These are phyloP conservation scores for Tolypocladium amazonense DNA, from an alignment of 2,329 filamentous ascomycete genomes.

Conservation along the genomic window DNA sequence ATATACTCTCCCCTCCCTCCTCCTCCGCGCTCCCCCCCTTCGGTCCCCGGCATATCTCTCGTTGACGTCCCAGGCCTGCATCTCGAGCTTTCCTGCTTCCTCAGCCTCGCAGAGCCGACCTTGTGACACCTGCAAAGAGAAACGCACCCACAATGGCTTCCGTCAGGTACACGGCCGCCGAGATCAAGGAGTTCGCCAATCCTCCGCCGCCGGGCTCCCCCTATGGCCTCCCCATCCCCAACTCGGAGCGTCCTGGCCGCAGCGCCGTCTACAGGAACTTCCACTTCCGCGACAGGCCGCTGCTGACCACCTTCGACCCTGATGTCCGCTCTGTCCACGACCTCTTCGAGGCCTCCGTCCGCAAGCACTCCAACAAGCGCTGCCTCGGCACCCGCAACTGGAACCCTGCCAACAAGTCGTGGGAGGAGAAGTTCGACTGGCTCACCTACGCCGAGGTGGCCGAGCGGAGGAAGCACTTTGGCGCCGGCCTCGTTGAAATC, in stretches of 20 bases:
- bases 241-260: conserved; percentile 61
- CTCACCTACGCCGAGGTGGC: conserved; percentile 72
- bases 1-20: background rate
- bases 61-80: background rate
- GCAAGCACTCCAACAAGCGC: conserved; percentile 51
- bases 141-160: conserved; percentile 17
- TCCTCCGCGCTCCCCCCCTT: background rate
- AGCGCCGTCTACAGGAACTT: conserved; percentile 76
- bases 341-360: conserved; percentile 60
- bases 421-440: conserved; percentile 69
- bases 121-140: background rate
- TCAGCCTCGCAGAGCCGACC: background rate
- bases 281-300: conserved; percentile 58
- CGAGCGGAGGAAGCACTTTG: conserved; percentile 70
- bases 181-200: conserved; percentile 42
- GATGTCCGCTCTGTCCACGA: conserved; percentile 65
- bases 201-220: conserved; percentile 65
- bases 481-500: conserved; percentile 74
- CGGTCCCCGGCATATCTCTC: background rate
- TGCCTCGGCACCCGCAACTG: conserved; percentile 77
- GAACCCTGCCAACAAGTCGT: conserved; percentile 62
- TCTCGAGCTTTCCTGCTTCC: background rate
- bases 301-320: conserved; percentile 65
- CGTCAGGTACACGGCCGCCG: conserved; percentile 22
- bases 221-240: conserved; percentile 68